Evolutionary conservation across 768 basidiomycete genomes (phyloP).

Genomic region (Candolleomyces eurysporus): DNA sequence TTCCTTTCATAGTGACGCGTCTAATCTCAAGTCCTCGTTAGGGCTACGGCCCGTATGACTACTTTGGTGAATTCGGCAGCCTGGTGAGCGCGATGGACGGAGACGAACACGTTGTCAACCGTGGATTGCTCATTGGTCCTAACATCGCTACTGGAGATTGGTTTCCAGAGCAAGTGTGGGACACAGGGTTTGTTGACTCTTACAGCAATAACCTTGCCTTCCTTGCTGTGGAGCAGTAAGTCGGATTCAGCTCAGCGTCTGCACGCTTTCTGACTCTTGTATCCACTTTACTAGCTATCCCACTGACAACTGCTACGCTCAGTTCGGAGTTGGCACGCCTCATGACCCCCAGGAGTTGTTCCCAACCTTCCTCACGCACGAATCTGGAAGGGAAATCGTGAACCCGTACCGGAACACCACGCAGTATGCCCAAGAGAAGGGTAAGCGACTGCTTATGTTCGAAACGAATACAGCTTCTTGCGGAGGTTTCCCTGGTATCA

Average conservation of each 20-base stretch:
- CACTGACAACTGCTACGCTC: slow-evolving; percentile 58
- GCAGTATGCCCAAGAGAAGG: slow-evolving; percentile 37
- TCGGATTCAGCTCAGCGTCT: slow-evolving; percentile 5
- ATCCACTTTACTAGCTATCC: slow-evolving; percentile 27
- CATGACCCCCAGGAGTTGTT: slow-evolving; percentile 47
- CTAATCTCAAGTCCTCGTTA: slow-evolving; percentile 15
- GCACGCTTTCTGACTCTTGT: not conserved
- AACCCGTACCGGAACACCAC: slow-evolving; percentile 49
- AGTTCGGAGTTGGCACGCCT: slow-evolving; percentile 39
- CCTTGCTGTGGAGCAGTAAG: slow-evolving; percentile 58
- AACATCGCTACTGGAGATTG: slow-evolving; percentile 57
- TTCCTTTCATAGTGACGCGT: slow-evolving; percentile 7
- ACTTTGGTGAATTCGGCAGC: slow-evolving; percentile 44
- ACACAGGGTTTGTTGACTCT: slow-evolving; percentile 46
- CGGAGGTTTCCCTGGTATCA: slow-evolving; percentile 65
- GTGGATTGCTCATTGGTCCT: slow-evolving; percentile 56
- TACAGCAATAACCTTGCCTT: slow-evolving; percentile 41
- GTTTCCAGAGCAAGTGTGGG: slow-evolving; percentile 46
- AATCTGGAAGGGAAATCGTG: slow-evolving; percentile 48
- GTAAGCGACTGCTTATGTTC: slow-evolving; percentile 61
- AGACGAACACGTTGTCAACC: slow-evolving; percentile 32
- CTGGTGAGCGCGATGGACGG: slow-evolving; percentile 37
- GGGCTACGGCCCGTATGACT: slow-evolving; percentile 35
- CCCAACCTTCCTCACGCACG: slow-evolving; percentile 58
- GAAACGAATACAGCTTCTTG: slow-evolving; percentile 72